Base-by-base conservation (phyloP, 139 green algal species). In the Edaphochlamys debaryana region DNA sequence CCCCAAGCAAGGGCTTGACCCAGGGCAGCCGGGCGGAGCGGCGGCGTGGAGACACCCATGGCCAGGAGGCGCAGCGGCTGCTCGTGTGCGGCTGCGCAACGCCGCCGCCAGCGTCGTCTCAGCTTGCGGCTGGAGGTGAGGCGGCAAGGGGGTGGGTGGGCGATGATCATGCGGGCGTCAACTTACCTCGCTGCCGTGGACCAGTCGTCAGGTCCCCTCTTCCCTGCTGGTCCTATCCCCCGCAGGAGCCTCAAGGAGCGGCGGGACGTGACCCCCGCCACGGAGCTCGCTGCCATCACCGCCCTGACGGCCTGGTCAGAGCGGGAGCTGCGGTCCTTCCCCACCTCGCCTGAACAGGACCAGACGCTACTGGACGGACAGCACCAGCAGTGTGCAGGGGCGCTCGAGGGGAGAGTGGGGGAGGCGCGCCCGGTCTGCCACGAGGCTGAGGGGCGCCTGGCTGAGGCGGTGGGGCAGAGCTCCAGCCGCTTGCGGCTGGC, bases 181-280 rank as follows among this genome's bases (percentile, higher is more conserved):
- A 5, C 54, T 63, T 17, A 22, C 54, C 23, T 13, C 45, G 45
- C 9, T 22, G 45, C 45, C 45, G 45, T 54, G 45, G 45, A 54
- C 45, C 13, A 13, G 11, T 9, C 11, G 11, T 54, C 11, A 54
- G 45, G 11, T 13, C 45, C 45, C 9, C 54, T 20, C 54, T 30
- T 63, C 54, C 4, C 54, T 27, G n/a, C 22, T 4, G 4, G 7
- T 37, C 30, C 9, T 37, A 30, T n/a, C 45, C 36, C 66, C 11
- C 66, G 17, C 75, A 82, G 75, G 75, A 82, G 69, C 62, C 41
- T 82, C 13, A n/a, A n/a, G 4, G 75, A 82, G 62, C 60, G 75
- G 60, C 60, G 75, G n/a, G 20, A 27, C n/a, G 62, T 82, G n/a
- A 56, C 41, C 7, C 3, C 0, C 0, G 60, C n/a, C 23, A 48